Evolutionary conservation across 768 basidiomycete species (phyloP).

Genomic region (Psilocybe subaeruginosa): DNA sequence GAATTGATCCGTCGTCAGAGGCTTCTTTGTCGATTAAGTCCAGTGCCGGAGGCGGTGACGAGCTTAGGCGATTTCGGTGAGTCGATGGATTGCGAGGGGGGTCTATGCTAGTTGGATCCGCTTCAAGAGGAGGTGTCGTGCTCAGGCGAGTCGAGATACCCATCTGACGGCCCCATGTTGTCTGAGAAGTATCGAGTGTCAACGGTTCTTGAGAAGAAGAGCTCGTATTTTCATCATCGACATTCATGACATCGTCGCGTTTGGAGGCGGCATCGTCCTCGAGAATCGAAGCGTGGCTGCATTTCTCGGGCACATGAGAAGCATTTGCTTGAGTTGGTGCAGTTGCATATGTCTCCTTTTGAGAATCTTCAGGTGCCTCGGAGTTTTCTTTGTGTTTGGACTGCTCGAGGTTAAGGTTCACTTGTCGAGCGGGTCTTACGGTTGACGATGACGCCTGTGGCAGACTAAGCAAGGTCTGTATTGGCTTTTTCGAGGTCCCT

Average conservation of each 20-base stretch:
- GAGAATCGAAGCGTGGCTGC: background rate
- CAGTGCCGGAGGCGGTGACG: background rate
- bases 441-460: background rate
- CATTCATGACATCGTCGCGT: slow-evolving; percentile 13
- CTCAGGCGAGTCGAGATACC: slow-evolving; percentile 23
- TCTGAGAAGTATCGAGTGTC: slow-evolving; percentile 25
- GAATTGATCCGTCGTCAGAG: slow-evolving; percentile 1
- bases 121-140: background rate
- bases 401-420: background rate
- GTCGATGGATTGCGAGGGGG: background rate
- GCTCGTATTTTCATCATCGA: slow-evolving; percentile 10
- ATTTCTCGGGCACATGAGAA: background rate
- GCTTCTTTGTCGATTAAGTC: background rate
- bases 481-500: slow-evolving; percentile 15
- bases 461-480: slow-evolving; percentile 24
- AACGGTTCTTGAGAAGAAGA: slow-evolving; percentile 1
- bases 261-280: background rate
- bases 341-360: background rate
- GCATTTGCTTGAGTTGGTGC: background rate
- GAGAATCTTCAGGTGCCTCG: background rate
- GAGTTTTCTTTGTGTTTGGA: background rate
- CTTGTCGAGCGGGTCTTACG: background rate
- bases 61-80: background rate
- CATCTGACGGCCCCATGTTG: slow-evolving; percentile 26
- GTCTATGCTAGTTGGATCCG: background rate